These are phyloP conservation scores for Aspergillus unguis DNA, from an alignment of 2,329 filamentous ascomycete genomes.

Conservation along the genomic window DNA sequence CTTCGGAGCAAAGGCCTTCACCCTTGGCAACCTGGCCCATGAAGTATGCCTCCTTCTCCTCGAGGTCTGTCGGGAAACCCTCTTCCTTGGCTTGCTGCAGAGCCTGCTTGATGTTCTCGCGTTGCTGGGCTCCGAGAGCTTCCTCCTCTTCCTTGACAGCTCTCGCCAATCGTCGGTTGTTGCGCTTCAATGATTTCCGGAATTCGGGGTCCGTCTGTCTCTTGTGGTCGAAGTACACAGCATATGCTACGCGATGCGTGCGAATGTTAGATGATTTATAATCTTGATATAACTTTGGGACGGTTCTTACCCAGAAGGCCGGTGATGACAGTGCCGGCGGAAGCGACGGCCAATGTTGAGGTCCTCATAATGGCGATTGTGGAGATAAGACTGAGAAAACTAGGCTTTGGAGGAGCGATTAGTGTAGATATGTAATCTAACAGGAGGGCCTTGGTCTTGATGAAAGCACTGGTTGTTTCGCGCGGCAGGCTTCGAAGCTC, in stretches of 20 bases:
- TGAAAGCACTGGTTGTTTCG: constrained; percentile 1
- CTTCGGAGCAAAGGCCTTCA: constrained; percentile 77
- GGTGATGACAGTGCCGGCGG: constrained; percentile 57
- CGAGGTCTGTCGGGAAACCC: constrained; percentile 84
- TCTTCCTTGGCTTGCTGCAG: constrained; percentile 83
- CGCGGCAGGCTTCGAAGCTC: constrained; percentile 8
- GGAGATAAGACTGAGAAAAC: background rate
- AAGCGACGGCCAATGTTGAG: constrained; percentile 57
- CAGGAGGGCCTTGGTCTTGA: background rate
- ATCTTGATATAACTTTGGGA: background rate
- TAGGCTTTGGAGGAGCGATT: background rate
- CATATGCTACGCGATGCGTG: constrained; percentile 50
- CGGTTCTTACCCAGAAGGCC: constrained; percentile 51
- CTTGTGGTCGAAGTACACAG: constrained; percentile 65
- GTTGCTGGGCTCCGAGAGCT: constrained; percentile 47
- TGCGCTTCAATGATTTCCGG: constrained; percentile 55
- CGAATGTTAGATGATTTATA: constrained; percentile 9
- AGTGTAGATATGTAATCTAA: background rate
- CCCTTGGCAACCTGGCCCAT: constrained; percentile 91
- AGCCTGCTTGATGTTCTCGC: constrained; percentile 66
- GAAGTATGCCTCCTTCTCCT: constrained; percentile 94
- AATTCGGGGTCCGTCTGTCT: constrained; percentile 63
- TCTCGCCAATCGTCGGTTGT: constrained; percentile 47
- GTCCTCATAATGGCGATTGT: constrained; percentile 47
- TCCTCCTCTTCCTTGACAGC: constrained; percentile 49